Conservation (phyloP, 2,329 filamentous ascomycete genomes). For the Ophidiomyces ophidiicola region DNA sequence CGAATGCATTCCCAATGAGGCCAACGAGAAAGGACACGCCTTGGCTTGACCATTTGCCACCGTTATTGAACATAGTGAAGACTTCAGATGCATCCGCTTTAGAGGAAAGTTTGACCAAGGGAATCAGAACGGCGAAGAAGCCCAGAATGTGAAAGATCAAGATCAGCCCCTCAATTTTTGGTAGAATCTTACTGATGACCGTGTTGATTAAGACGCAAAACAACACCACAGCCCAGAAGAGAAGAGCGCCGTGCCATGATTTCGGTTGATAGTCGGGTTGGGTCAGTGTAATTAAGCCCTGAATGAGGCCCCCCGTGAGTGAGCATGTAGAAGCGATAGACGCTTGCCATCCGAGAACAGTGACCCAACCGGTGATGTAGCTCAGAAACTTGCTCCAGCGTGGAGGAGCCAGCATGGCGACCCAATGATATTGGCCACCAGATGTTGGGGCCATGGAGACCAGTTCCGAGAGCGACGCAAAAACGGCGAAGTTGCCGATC, state of each 20-base stretch:
- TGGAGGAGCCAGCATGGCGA: slow-evolving; percentile 28
- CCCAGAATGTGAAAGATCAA: slow-evolving; percentile 39
- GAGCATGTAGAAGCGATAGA: slow-evolving; percentile 26
- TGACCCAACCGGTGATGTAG: slow-evolving; percentile 31
- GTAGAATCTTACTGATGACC: slow-evolving; percentile 33
- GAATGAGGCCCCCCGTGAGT: slow-evolving; percentile 25
- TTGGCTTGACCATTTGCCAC: slow-evolving; percentile 27
- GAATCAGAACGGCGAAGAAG: slow-evolving; percentile 34
- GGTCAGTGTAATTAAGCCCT: slow-evolving; percentile 27
- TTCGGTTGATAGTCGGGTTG: slow-evolving; percentile 20
- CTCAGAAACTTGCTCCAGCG: slow-evolving; percentile 26
- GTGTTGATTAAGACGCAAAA: slow-evolving; percentile 43
- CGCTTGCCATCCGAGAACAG: slow-evolving; percentile 29
- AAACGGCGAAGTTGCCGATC: slow-evolving; percentile 28
- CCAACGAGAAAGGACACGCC: slow-evolving; percentile 33
- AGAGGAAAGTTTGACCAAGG: slow-evolving; percentile 24
- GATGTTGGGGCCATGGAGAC: slow-evolving; percentile 31
- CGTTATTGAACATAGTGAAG: slow-evolving; percentile 31
- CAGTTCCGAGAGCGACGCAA: slow-evolving; percentile 31
- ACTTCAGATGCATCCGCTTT: slow-evolving; percentile 20
- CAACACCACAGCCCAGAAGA: slow-evolving; percentile 38
- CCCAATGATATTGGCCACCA: slow-evolving; percentile 33
- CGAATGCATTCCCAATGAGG: slow-evolving; percentile 18
- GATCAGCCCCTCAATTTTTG: slow-evolving; percentile 41
- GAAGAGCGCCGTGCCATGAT: slow-evolving; percentile 33